Base-by-base conservation (phyloP, 495 filamentous ascomycete species). In the Tuber borchii region DNA sequence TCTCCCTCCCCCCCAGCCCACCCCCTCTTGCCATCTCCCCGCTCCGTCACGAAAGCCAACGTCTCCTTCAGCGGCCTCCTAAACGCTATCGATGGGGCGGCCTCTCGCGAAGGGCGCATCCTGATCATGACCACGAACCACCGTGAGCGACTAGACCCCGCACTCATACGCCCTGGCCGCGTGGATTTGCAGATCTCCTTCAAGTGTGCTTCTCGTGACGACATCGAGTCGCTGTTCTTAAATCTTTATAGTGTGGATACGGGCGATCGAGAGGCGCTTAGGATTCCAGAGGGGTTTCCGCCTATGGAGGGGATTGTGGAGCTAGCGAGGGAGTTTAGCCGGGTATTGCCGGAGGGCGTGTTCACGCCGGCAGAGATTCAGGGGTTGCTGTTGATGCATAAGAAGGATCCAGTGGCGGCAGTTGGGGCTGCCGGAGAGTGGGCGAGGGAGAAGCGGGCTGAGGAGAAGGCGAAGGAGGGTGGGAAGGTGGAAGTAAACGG, bases 81-180 rank as follows among this genome's bases (percentile, higher is more conserved):
- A 34, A 95, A 95, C 83, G 89, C 88, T 44, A 91, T 95, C 76
- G 93, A 95, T 80, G 92, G 93, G 31, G 92, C 93, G 0, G 90
- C 90, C 7, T 90, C 90, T 7, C 90, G 93, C 76, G 92, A 94
- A 85, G 93, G 92, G 43, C 88, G 91, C 45, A 88, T 94, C 19
- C 86, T 95, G 7, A 88, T 95, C 83, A 93, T 95, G 91, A 95
- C 93, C 0, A 94, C 91, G 26, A 95, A 95, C 83, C 87, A 90
- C 72, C 90, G 90, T 0, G 91, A 94, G 74, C 85, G 86, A 17
- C 86, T 95, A 5, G 92, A 95, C 81, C 85, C 88, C 1, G 93
- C 93, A 0, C 85, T 95, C 17, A 90, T 93, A 75, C 88, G 93
- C 0, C 91, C 91, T 0, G 92, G 92, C 4, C 87, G 93, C 12